A percentile compares a stretch with the other conserved stretches of the same genome.
phyloP scores from a whole-genome alignment of 495 filamentous ascomycete species.

The Alectoria sarmentosa region DNA sequence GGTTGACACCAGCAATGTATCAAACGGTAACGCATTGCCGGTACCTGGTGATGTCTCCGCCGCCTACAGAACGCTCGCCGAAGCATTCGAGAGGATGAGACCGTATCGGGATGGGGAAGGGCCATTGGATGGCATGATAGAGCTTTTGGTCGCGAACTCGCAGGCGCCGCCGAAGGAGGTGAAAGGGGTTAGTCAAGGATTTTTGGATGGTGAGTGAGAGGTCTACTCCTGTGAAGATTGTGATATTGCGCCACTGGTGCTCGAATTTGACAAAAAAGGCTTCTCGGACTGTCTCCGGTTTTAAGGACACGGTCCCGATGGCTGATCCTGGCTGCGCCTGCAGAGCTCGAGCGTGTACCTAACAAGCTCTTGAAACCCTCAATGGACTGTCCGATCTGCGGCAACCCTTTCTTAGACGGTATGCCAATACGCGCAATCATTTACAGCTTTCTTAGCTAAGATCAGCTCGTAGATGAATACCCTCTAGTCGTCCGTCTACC shows the following conservation, averaged over 20 bases:
- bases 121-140: slow-evolving; percentile 54
- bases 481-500: slow-evolving; percentile 83
- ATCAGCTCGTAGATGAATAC: slow-evolving; percentile 50
- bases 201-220: slow-evolving; percentile 54
- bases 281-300: too few relatives aligned
- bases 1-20: slow-evolving; percentile 43
- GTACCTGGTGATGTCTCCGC: slow-evolving; percentile 67
- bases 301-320: neutral
- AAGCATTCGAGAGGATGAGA: slow-evolving; percentile 47
- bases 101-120: slow-evolving; percentile 36
- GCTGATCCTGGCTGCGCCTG: slow-evolving; percentile 6
- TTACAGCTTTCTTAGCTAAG: too few relatives aligned
- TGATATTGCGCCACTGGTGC: neutral
- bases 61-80: slow-evolving; percentile 52
- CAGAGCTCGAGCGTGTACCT: slow-evolving; percentile 70
- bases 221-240: too few relatives aligned
- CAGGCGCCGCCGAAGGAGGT: slow-evolving; percentile 59
- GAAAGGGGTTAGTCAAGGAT: slow-evolving; percentile 70
- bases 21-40: slow-evolving; percentile 59
- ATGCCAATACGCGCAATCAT: too few relatives aligned
- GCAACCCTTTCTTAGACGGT: slow-evolving; percentile 74
- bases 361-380: slow-evolving; percentile 56
- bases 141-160: slow-evolving; percentile 53
- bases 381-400: slow-evolving; percentile 82
- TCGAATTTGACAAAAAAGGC: neutral